Evolutionary conservation across 2,329 filamentous ascomycete genomes (phyloP), one percentile per base, ranked within the genome.

Genomic region (Ceratocystis colombiana): DNA sequence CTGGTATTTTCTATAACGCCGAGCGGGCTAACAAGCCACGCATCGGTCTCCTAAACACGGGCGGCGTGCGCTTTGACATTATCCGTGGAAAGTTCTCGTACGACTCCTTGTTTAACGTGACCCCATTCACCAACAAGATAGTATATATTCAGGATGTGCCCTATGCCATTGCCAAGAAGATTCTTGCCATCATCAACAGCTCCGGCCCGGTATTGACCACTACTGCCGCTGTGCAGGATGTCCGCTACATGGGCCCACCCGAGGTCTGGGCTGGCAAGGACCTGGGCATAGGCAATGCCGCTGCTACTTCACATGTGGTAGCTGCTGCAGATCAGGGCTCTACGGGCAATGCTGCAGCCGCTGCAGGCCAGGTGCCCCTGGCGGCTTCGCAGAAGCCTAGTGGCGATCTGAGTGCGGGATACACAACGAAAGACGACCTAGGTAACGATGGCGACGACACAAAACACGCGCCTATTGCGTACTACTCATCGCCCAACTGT

Each of bases 11-110:
- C 41, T 76, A 77, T 66, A 85, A 84, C 66, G 73, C 82, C 50
- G 76, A 80, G 41, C 80, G 87, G 3, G 78, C 80, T 28, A 80
- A 85, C 66, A 79, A 82, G 50, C 81, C 90, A 8, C 82, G 84
- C 5, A 77, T 97, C 10, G 85, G 87, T 37, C 84, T 97, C 63
- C 80, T 89, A 66, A 99, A 99, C 75, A 96, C 90, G 0, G 94
- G 94, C 30, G 89, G 89, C 2, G 85, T 99, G 70, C 88, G 94
- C 57, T 99, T 97, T 75, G 94, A 99, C 74, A 89, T 99, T 68
- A 96, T 96, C 80, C 85, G 93, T 74, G 94, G 94, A 0, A 79
- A 87, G 0, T 97, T 97, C 73, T 97, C 94, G 0, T 84, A 85
- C 48, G 94, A 99, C 73, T 88, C 87, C 3, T 90, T 88, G 0